These are phyloP conservation scores for Forsythia suspensa DNA, from an alignment of 257 asterid genomes.

Conservation along the genomic window DNA sequence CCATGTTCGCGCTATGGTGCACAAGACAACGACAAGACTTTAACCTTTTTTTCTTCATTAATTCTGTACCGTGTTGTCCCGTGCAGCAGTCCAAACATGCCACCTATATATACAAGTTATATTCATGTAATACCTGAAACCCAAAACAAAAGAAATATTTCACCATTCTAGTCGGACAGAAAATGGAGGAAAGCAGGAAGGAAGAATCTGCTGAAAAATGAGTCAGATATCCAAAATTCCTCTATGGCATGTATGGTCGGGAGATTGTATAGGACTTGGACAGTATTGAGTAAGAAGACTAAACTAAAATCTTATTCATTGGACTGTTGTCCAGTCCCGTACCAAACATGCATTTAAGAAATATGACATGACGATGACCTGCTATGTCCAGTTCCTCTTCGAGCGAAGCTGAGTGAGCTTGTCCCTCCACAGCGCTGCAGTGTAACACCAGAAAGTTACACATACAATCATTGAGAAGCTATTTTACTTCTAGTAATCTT, in stretches of 20 bases:
- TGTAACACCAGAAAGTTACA: conserved; percentile 4
- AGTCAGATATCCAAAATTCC: too few relatives aligned
- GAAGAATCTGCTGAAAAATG: too few relatives aligned
- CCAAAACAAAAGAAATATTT: not conserved
- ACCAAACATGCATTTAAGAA: conserved; percentile 6
- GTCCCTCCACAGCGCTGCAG: conserved; percentile 90
- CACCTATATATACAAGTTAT: conserved; percentile 33
- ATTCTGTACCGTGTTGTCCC: too few relatives aligned
- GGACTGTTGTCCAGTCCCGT: not conserved
- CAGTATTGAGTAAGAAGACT: not conserved
- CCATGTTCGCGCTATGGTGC: not conserved
- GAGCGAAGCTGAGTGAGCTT: conserved; percentile 81
- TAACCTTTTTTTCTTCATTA: too few relatives aligned
- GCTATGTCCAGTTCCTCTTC: conserved; percentile 75
- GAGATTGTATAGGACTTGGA: not conserved
- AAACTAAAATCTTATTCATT: not conserved
- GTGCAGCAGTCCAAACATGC: not conserved
- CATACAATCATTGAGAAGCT: not conserved
- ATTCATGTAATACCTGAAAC: conserved; percentile 23
- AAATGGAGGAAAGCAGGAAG: too few relatives aligned
- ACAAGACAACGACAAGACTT: not conserved
- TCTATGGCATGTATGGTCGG: too few relatives aligned
- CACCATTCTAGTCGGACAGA: not conserved
- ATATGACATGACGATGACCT: not conserved
- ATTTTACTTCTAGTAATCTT: not conserved